phyloP scores from a whole-genome alignment of 2,329 filamentous ascomycete species.

The Aspergillus costaricaensis region DNA sequence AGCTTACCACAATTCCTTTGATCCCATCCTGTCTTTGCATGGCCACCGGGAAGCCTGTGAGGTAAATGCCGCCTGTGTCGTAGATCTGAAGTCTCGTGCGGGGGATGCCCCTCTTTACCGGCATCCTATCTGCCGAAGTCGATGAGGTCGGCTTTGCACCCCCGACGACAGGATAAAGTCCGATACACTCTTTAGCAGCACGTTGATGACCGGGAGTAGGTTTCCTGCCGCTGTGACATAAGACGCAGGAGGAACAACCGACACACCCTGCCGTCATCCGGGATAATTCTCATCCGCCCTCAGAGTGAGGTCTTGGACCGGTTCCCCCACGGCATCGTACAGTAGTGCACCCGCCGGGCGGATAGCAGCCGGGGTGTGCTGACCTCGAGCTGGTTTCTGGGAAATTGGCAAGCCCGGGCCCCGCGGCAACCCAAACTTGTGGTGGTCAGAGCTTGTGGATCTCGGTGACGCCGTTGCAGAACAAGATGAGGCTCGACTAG shows the following conservation, averaged over 20 bases:
- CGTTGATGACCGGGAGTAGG: neutral
- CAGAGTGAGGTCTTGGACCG: neutral
- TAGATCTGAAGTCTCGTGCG: neutral
- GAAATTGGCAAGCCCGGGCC: conserved; percentile 7
- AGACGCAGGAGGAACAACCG: neutral
- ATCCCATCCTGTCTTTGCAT: neutral
- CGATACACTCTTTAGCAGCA: conserved; percentile 7
- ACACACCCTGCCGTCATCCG: neutral
- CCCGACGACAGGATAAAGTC: conserved; percentile 1
- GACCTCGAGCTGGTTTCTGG: conserved; percentile 12
- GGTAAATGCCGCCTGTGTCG: neutral
- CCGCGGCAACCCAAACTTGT: conserved; percentile 5
- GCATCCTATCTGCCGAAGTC: neutral
- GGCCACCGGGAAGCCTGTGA: neutral
- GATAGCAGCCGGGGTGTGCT: conserved; percentile 8
- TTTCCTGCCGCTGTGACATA: neutral
- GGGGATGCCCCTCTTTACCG: neutral
- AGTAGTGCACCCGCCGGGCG: conserved; percentile 5
- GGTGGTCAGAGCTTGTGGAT: conserved; percentile 21
- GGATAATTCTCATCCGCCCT: conserved; percentile 3
- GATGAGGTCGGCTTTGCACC: neutral
- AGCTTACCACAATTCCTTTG: neutral
- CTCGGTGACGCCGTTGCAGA: conserved; percentile 7
- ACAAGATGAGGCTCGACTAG: neutral
- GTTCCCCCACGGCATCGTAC: conserved; percentile 4